phyloP scores from a whole-genome alignment of 345 rosid genomes.

The Euclidium syriacum region DNA sequence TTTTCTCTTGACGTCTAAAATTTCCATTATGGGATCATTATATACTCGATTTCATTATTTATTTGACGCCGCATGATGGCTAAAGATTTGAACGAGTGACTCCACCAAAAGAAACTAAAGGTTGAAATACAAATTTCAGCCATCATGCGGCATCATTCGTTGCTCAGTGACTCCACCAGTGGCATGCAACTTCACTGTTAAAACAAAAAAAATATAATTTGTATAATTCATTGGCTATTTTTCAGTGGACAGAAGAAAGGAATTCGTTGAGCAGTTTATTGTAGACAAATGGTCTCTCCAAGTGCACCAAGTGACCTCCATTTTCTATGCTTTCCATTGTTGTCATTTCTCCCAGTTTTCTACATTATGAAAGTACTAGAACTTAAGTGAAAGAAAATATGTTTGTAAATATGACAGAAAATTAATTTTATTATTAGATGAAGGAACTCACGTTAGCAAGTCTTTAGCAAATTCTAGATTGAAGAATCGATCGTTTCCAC shows the following conservation, averaged over 20 bases:
- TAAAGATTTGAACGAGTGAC: not conserved
- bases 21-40: too few relatives aligned
- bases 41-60: not conserved
- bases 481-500: slow-evolving; percentile 62
- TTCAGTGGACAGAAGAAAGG: slow-evolving; percentile 43
- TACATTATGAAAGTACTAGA: not conserved
- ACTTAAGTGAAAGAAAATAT: not conserved
- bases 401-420: not conserved
- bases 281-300: slow-evolving; percentile 70
- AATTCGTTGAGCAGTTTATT: slow-evolving; percentile 50
- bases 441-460: slow-evolving; percentile 54
- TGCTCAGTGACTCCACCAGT: too few relatives aligned
- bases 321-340: slow-evolving; percentile 50
- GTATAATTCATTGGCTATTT: too few relatives aligned
- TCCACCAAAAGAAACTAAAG: not conserved
- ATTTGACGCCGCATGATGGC: not conserved
- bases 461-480: slow-evolving; percentile 51
- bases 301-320: slow-evolving; percentile 70
- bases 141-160: too few relatives aligned
- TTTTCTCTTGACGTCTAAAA: too few relatives aligned
- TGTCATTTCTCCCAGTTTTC: slow-evolving; percentile 64
- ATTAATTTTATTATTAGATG: not conserved
- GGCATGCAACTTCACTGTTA: too few relatives aligned
- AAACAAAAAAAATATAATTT: too few relatives aligned
- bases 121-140: too few relatives aligned